phyloP scores from a whole-genome alignment of 495 filamentous ascomycete species.

The Penicillium lagena region DNA sequence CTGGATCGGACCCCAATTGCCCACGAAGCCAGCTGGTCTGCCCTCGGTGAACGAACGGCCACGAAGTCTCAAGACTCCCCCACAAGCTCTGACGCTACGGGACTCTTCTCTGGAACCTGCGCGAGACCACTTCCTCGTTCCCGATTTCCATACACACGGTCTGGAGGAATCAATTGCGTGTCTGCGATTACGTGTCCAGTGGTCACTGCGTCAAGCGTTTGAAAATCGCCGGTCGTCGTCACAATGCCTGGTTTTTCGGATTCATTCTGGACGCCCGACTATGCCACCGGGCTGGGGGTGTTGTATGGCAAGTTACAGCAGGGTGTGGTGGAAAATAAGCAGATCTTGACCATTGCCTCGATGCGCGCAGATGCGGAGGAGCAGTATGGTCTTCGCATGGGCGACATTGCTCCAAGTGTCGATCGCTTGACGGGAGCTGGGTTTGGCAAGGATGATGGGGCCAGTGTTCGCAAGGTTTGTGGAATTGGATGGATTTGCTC shows the following conservation, averaged over 20 bases:
- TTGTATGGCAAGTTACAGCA: constrained; percentile 97
- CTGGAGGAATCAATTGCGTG: too few species aligned
- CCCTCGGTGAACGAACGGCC: background rate
- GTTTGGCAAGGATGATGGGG: constrained; percentile 90
- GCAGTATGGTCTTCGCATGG: constrained; percentile 72
- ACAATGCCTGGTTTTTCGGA: constrained; percentile 83
- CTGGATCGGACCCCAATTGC: background rate
- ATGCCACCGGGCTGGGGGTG: constrained; percentile 88
- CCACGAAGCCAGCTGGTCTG: background rate
- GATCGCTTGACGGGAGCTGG: constrained; percentile 72
- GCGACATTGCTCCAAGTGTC: constrained; percentile 74
- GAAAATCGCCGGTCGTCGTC: background rate
- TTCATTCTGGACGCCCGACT: constrained; percentile 94
- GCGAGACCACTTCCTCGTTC: too few species aligned
- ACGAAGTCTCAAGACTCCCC: too few species aligned
- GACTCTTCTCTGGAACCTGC: too few species aligned
- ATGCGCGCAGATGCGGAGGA: constrained; percentile 97
- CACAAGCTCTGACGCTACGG: too few species aligned
- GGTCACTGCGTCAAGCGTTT: constrained; percentile 1
- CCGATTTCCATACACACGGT: too few species aligned
- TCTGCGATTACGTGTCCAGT: background rate
- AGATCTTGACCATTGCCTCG: constrained; percentile 82
- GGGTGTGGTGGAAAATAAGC: constrained; percentile 89
- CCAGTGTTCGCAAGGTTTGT: constrained; percentile 85
- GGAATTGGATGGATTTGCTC: background rate